phyloP scores from a whole-genome alignment of 1,284 basidiomycete species.

The Cerioporus squamosus region DNA sequence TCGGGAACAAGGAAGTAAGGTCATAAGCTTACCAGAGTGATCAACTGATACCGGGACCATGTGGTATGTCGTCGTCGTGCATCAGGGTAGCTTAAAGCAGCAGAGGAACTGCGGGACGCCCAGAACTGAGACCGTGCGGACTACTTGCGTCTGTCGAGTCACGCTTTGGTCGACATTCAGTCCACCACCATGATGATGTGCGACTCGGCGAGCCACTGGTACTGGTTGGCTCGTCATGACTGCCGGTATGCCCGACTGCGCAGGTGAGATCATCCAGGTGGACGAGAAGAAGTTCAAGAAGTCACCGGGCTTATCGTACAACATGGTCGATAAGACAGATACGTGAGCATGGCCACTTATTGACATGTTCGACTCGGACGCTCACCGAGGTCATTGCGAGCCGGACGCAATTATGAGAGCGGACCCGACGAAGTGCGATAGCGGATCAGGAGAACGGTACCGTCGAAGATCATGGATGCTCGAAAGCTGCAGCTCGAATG shows the following conservation, averaged over 20 bases:
- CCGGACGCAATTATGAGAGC: too few relatives aligned
- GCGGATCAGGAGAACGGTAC: too few relatives aligned
- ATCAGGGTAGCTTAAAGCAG: neutral
- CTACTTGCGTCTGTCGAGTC: neutral
- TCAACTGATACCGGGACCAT: constrained; percentile 21
- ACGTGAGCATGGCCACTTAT: too few relatives aligned
- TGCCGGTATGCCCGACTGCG: neutral
- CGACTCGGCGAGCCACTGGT: too few relatives aligned
- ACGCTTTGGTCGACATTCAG: neutral
- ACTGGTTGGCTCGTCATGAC: neutral
- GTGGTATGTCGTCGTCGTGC: constrained; percentile 5
- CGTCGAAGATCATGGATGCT: too few relatives aligned
- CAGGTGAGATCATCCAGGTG: neutral
- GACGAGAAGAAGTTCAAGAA: neutral
- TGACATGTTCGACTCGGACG: too few relatives aligned
- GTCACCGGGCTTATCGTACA: constrained; percentile 14
- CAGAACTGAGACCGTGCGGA: neutral
- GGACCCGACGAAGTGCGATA: too few relatives aligned
- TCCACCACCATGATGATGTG: neutral
- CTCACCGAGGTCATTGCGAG: too few relatives aligned
- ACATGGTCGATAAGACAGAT: too few relatives aligned
- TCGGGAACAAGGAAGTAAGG: neutral
- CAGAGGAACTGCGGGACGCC: neutral
- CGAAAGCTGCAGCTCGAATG: too few relatives aligned
- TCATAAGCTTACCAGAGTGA: constrained; percentile 17